Evolutionary conservation across 169 alveolate genomes (phyloP).

Genomic region (Besnoitia besnoiti): DNA sequence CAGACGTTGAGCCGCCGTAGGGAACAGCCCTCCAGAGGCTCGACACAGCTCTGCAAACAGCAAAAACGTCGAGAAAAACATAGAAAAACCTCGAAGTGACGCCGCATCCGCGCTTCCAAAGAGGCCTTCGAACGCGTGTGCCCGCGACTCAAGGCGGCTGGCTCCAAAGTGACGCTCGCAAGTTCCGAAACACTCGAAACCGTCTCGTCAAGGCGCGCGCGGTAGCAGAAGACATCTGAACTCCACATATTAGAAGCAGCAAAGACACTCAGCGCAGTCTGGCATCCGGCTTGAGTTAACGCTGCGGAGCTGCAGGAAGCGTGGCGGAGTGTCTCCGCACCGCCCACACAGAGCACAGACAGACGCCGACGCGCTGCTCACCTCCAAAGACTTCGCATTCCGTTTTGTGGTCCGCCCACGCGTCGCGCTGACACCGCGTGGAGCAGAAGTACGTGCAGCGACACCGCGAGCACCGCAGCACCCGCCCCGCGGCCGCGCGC

Average conservation of each 20-base stretch:
- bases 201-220: too few relatives aligned
- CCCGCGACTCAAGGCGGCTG: background rate
- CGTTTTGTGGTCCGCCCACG: background rate
- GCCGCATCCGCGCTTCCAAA: too few relatives aligned
- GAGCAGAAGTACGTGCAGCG: slow-evolving; percentile 24
- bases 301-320: too few relatives aligned
- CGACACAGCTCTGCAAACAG: background rate
- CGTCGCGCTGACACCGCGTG: background rate
- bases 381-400: slow-evolving; percentile 7
- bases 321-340: too few relatives aligned
- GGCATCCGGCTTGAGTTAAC: too few relatives aligned
- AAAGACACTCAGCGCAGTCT: too few relatives aligned
- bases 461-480: slow-evolving; percentile 20
- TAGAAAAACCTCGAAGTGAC: too few relatives aligned
- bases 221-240: too few relatives aligned
- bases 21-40: background rate
- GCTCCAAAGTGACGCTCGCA: background rate
- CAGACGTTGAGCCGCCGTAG: slow-evolving; percentile 14
- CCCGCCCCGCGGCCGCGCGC: background rate
- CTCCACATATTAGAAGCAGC: too few relatives aligned
- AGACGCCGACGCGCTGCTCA: background rate
- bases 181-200: background rate
- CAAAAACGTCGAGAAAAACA: background rate
- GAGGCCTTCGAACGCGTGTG: too few relatives aligned
- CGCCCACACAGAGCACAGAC: too few relatives aligned